These are phyloP conservation scores for Diaporthe aspalathi DNA, from an alignment of 2,329 filamentous ascomycete genomes.

Conservation along the genomic window DNA sequence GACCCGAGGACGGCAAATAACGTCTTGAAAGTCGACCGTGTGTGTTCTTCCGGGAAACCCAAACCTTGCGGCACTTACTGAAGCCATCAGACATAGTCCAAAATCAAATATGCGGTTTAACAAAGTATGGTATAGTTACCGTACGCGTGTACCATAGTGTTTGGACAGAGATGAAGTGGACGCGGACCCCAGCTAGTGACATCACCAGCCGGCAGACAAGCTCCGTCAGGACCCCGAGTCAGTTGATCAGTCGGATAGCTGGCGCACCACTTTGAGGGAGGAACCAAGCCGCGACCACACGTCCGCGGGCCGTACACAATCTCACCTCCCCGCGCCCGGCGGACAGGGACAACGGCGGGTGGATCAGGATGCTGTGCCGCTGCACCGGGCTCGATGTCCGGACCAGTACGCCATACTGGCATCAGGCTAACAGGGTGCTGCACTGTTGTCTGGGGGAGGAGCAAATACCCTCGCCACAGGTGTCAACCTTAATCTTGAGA, in stretches of 20 bases:
- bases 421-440: background rate
- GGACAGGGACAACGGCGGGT: background rate
- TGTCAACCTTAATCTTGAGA: slow-evolving; percentile 35
- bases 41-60: background rate
- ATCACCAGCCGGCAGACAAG: slow-evolving; percentile 5
- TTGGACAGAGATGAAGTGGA: background rate
- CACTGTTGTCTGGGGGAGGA: background rate
- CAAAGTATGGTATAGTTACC: background rate
- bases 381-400: slow-evolving; percentile 6
- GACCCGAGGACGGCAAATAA: background rate
- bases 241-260: no score
- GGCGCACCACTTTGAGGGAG: no score
- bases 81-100: background rate
- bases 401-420: background rate
- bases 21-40: background rate
- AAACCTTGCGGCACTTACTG: background rate
- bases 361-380: slow-evolving; percentile 6
- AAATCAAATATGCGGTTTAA: background rate
- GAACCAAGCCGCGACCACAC: slow-evolving; percentile 7
- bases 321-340: slow-evolving; percentile 9
- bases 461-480: slow-evolving; percentile 9
- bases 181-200: slow-evolving; percentile 1
- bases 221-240: slow-evolving; percentile 8
- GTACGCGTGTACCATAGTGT: background rate
- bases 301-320: slow-evolving; percentile 16